Evolutionary conservation across 208 protist species (phyloP).

Genomic region (Wallacemonas collosoma): DNA sequence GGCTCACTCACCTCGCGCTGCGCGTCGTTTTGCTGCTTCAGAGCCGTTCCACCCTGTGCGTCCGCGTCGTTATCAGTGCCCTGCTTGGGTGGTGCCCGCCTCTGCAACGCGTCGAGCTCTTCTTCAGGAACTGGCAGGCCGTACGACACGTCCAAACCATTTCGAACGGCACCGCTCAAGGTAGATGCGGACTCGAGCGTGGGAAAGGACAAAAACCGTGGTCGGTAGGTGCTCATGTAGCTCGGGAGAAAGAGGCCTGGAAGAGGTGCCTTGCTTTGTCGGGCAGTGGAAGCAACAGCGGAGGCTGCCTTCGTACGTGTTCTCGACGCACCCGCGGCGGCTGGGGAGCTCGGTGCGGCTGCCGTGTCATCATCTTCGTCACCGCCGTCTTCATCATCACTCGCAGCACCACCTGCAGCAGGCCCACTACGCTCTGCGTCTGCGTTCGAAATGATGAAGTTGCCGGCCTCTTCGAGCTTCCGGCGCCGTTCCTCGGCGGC

Average conservation of each 20-base stretch:
- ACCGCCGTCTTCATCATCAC: constrained; percentile 41
- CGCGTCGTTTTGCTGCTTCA: constrained; percentile 76
- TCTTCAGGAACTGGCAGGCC: constrained; percentile 82
- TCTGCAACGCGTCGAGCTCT: constrained; percentile 64
- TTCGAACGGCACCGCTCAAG: constrained; percentile 46
- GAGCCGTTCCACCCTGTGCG: constrained; percentile 36
- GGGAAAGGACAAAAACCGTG: constrained; percentile 73
- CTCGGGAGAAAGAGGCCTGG: constrained; percentile 66
- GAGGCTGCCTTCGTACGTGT: not conserved
- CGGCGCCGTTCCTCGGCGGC: constrained; percentile 55
- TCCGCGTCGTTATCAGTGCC: constrained; percentile 55
- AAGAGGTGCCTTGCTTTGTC: constrained; percentile 16
- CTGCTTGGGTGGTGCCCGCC: constrained; percentile 51
- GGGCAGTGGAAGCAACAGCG: not conserved
- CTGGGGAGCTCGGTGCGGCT: not conserved
- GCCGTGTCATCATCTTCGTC: constrained; percentile 24
- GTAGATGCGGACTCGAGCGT: constrained; percentile 52
- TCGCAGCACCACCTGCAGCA: constrained; percentile 31
- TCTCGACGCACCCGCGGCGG: not conserved
- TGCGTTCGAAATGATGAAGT: constrained; percentile 22
- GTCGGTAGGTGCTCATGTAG: constrained; percentile 52
- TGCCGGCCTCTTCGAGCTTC: constrained; percentile 40
- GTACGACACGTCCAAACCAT: constrained; percentile 65
- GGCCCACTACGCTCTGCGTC: constrained; percentile 19
- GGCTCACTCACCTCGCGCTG: constrained; percentile 87